Conservation (phyloP, 2,329 filamentous ascomycete genomes). For the Diaporthe caulivora region DNA sequence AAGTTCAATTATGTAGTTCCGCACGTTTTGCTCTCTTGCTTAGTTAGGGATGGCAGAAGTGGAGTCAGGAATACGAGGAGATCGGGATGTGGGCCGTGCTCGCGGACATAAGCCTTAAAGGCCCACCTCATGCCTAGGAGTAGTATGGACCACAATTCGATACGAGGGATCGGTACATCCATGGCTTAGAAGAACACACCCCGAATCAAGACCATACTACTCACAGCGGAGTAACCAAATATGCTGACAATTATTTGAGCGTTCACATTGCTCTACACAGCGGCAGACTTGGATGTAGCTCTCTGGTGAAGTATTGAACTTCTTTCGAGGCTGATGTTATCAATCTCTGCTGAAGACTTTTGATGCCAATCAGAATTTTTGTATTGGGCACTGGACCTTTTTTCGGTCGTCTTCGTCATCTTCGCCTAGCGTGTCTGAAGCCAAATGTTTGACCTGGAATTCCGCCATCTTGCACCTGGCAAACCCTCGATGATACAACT, state of each 20-base stretch:
- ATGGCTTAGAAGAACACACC: not conserved
- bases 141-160: not conserved
- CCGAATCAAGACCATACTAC: not conserved
- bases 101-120: not conserved
- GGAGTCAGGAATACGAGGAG: not conserved
- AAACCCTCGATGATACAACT: not conserved
- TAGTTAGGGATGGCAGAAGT: not conserved
- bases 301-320: too few relatives aligned
- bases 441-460: too few relatives aligned
- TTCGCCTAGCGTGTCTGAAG: too few relatives aligned
- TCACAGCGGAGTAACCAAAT: not conserved
- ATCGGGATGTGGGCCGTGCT: not conserved
- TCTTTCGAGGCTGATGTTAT: not conserved
- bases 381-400: not conserved
- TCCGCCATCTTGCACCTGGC: too few relatives aligned
- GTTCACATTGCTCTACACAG: not conserved
- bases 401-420: not conserved
- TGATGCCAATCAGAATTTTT: too few relatives aligned
- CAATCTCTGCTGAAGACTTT: too few relatives aligned
- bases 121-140: not conserved
- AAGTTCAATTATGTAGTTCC: not conserved
- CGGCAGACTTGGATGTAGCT: not conserved
- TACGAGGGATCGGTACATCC: not conserved
- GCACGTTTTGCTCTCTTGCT: not conserved
- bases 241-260: not conserved